These are phyloP conservation scores for Solanum hybrid DNA, from an alignment of 305 asterid species.

Conservation along the genomic window DNA sequence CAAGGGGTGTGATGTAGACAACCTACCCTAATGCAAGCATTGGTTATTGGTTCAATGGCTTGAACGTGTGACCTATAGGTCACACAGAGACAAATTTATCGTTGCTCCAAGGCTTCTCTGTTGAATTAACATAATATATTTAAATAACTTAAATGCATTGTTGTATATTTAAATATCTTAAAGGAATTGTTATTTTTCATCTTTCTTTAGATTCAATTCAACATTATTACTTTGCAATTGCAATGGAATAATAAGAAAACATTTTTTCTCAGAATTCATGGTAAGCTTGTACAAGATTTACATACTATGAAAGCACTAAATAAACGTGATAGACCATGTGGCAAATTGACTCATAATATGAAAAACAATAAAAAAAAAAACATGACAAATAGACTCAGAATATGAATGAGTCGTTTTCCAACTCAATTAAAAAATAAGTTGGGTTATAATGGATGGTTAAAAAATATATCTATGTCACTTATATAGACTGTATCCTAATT, in stretches of 20 bases:
- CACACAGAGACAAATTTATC: neutral
- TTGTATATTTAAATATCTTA: neutral
- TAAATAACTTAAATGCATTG: neutral
- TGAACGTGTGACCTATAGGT: neutral
- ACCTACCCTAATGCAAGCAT: neutral
- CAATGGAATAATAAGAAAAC: neutral
- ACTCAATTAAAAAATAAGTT: neutral
- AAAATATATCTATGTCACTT: neutral
- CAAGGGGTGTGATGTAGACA: neutral
- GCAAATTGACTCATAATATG: neutral
- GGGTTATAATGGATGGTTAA: neutral
- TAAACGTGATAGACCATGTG: neutral
- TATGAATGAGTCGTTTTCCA: neutral
- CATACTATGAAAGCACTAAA: neutral
- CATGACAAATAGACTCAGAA: neutral
- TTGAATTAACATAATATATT: no score
- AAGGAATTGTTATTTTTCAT: neutral
- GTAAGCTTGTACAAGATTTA: neutral
- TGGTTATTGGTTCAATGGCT: no score
- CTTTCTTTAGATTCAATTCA: neutral
- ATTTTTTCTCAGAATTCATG: neutral
- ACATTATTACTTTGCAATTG: neutral
- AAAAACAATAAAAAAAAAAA: no score
- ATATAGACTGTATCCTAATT: neutral
- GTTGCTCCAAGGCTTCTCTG: neutral